These are phyloP conservation scores for Phytopythium mirpurense DNA, from an alignment of 352 stramenopile species.

Conservation along the genomic window DNA sequence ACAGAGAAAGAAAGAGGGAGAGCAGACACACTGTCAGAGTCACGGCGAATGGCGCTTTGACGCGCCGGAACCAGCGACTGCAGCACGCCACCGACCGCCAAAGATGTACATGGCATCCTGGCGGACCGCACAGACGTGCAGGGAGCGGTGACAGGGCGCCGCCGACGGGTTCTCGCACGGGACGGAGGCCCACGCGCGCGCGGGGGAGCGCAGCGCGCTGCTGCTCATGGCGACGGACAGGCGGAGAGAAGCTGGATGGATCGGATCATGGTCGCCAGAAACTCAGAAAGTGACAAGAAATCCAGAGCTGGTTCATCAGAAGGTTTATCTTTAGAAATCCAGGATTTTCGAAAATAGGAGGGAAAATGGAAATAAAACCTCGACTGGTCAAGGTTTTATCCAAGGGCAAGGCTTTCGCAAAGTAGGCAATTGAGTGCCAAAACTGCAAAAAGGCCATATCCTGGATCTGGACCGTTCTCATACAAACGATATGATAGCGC, in stretches of 20 bases:
- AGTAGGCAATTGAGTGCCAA: too few species aligned
- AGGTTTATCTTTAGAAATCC: too few species aligned
- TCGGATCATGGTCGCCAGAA: too few species aligned
- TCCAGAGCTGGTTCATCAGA: too few species aligned
- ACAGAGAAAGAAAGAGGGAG: too few species aligned
- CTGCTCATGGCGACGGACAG: background rate
- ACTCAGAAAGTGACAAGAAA: too few species aligned
- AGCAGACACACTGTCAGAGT: background rate
- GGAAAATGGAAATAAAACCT: conserved; percentile 25
- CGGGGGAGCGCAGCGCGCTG: conserved; percentile 24
- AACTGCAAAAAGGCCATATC: too few species aligned
- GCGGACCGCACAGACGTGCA: conserved; percentile 90
- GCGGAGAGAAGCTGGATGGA: too few species aligned
- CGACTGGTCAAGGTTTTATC: background rate
- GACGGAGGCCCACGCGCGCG: conserved; percentile 67
- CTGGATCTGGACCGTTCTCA: too few species aligned
- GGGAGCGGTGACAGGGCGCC: conserved; percentile 88
- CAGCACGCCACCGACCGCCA: conserved; percentile 57
- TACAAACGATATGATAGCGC: too few species aligned
- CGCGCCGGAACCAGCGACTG: background rate
- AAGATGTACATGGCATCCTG: conserved; percentile 94
- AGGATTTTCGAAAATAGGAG: conserved; percentile 9
- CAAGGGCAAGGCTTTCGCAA: too few species aligned
- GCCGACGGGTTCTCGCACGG: conserved; percentile 76
- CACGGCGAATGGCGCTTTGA: background rate